Base-by-base conservation (phyloP, 257 asterid species). In the Scutellaria baicalensis region DNA sequence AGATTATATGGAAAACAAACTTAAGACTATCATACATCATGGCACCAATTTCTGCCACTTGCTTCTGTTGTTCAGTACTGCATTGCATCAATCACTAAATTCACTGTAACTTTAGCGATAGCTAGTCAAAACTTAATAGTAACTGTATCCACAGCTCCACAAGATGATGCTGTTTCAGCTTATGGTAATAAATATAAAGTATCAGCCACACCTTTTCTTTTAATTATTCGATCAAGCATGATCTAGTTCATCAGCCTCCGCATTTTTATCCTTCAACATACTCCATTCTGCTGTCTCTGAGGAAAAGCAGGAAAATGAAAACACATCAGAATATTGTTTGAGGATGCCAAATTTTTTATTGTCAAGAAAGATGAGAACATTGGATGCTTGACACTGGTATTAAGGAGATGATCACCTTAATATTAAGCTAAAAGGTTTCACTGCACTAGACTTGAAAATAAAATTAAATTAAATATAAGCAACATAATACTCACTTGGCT, bases 251-350 rank as follows among this genome's bases (percentile, higher is more conserved):
- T 89, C 93, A 21, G 58, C 80, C 59, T 84, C 90, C 0, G 70
- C 58, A 38, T 80, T 82, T 74, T 51, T 81, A 69, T 81, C 91
- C 81, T 78, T 85, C 88, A 87, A 27, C 67, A 83, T 78, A 39
- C 73, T 71, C 96, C 95, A 81, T 52, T 85, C 93, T 82, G 84
- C 92, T 20, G 92, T 60, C 83, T 83, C 97, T 92, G 89, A 23
- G 59, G 52, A 62, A 56, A 18, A 58, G 2, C 7, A 0, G 21
- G 55, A 39, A 31, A 3, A 58, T 11, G 2, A 5, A 33, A 23
- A 50, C 56, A 23, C 38, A 45, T 64, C 27, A 83, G 69, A 65
- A 62, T 36, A 27, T 18, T 35, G 36, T 48, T n/a, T 16, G 54
- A 36, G 59, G 59, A 51, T 47, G 21, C 36, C n/a, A 52, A 56